Base-by-base conservation (phyloP, 1,284 basidiomycete species). In the Ustilago nuda region DNA sequence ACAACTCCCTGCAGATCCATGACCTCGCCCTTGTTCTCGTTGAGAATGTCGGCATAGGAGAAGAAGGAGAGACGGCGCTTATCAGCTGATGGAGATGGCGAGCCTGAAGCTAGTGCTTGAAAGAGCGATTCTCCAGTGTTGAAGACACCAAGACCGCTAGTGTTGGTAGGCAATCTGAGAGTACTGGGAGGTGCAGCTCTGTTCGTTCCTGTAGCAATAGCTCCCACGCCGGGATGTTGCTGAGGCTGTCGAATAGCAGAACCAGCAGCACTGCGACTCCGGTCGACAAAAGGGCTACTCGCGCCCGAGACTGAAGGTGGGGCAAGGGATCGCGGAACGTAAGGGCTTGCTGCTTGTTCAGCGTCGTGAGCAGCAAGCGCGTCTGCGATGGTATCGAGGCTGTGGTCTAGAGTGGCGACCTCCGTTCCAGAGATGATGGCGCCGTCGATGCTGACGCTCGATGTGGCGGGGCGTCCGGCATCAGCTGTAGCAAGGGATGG, bases 371-470 rank as follows among this genome's bases (percentile, higher is more conserved):
- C 76, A 0, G 61, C 76, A 17, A 78, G 43, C 23, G 74, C 83
- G 30, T 84, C 82, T 12, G 82, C 79, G 8, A 85, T 72, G 11
- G 73, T 80, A 50, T 76, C 82, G 23, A 85, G 71, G 32, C 78
- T 81, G 59, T 78, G 78, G 15, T 77, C 72, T 23, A 73, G 50
- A 8, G 73, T 81, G 27, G 83, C 83, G 1, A 76, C 76, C 30
- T 81, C 77, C 51, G 75, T 66, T 9, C 74, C 78, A 3, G 76
- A 70, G 56, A 85, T 84, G 65, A 85, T 68, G 33, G 83, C 83
- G n/a, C 83, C 83, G 46, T 85, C 83, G 61, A 85, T 83, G 55
- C 81, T 83, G 60, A 85, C 56, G 45, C 81, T 84, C 13, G 76
- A 78, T 0, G 67, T 61, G 11, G 76, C 76, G 0, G 76, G 76